phyloP scores from a whole-genome alignment of 2,329 filamentous ascomycete species.

The Pseudocercospora cruenta region DNA sequence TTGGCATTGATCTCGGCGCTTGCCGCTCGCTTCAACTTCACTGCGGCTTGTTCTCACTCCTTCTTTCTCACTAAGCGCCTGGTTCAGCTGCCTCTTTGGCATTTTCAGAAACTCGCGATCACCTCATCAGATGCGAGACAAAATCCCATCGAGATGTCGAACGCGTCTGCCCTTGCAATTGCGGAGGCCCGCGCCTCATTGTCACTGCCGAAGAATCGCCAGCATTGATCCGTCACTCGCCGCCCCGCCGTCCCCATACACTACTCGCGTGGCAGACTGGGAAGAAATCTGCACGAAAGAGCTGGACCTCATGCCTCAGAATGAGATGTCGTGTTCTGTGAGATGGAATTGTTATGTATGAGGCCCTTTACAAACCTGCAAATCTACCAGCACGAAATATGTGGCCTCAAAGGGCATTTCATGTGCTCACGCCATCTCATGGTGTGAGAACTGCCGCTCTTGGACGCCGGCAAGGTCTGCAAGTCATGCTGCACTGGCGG shows the following conservation, averaged over 20 bases:
- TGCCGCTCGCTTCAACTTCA: no score
- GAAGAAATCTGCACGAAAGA: background rate
- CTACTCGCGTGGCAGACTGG: background rate
- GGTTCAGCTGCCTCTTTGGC: background rate
- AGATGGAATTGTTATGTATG: no score
- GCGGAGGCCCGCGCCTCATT: background rate
- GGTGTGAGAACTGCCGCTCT: background rate
- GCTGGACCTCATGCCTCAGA: background rate
- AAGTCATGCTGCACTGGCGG: conserved; percentile 1
- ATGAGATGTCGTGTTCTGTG: no score
- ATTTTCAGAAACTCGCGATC: background rate
- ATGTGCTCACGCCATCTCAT: background rate
- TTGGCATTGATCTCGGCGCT: no score
- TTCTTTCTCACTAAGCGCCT: no score
- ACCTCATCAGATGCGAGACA: background rate
- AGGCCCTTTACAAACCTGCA: background rate
- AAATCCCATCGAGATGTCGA: background rate
- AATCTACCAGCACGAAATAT: background rate
- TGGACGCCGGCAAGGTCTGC: background rate
- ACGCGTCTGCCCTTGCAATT: background rate
- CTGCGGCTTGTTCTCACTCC: no score
- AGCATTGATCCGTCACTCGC: background rate
- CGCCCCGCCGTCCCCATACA: background rate
- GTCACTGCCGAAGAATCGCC: background rate
- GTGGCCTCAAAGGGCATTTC: background rate